Evolutionary conservation across 306 rosid genomes (phyloP).

Genomic region (Medicago truncatula): MtrunA17r5.0-ANR NC_053046.1:29552001-29552500

Average conservation of each 20-base stretch:
- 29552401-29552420: neutral
- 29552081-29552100: constrained; percentile 57
- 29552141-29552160: neutral
- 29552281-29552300: no score
- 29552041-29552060: constrained; percentile 81
- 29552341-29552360: no score
- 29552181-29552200: no score
- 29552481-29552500: no score
- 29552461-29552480: no score
- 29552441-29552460: neutral
- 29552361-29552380: no score
- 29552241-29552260: no score
- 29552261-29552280: no score
- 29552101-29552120: neutral
- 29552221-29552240: neutral
- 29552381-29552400: no score
- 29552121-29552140: no score
- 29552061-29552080: constrained; percentile 57
- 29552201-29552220: neutral
- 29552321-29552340: no score
- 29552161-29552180: neutral
- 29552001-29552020: constrained; percentile 85
- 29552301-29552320: no score
- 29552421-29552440: neutral
- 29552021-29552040: constrained; percentile 90